These are phyloP conservation scores for Sclerotinia subarctica DNA, from an alignment of 2,329 filamentous ascomycete genomes.

Conservation along the genomic window DNA sequence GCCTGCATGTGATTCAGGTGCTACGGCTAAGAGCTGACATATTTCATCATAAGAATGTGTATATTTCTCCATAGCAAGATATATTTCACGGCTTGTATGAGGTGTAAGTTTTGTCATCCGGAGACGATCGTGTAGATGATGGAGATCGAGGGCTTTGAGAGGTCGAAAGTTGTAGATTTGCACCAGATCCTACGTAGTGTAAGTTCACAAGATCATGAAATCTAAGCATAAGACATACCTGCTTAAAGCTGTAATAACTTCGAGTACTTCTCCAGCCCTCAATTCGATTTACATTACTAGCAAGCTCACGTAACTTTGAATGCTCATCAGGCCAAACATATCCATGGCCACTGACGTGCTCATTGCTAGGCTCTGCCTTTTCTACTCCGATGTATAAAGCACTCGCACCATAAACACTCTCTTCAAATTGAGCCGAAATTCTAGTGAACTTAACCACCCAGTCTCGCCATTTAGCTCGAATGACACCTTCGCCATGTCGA, in stretches of 20 bases:
- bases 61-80: slow-evolving; percentile 71
- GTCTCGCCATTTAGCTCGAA: slow-evolving; percentile 87
- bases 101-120: slow-evolving; percentile 76
- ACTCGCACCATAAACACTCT: slow-evolving; percentile 89
- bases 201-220: slow-evolving; percentile 36
- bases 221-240: slow-evolving; percentile 50
- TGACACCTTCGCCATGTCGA: slow-evolving; percentile 82
- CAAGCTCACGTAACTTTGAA: slow-evolving; percentile 78
- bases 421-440: slow-evolving; percentile 90
- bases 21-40: slow-evolving; percentile 75
- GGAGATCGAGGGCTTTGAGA: slow-evolving; percentile 77
- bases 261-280: slow-evolving; percentile 96
- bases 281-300: slow-evolving; percentile 86
- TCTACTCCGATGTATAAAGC: slow-evolving; percentile 81
- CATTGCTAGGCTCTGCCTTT: slow-evolving; percentile 58
- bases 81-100: slow-evolving; percentile 76
- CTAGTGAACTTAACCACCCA: slow-evolving; percentile 95
- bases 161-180: slow-evolving; percentile 63
- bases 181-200: slow-evolving; percentile 55
- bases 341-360: slow-evolving; percentile 73
- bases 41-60: slow-evolving; percentile 82
- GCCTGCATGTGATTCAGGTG: slow-evolving; percentile 81
- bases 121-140: slow-evolving; percentile 89
- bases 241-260: slow-evolving; percentile 93
- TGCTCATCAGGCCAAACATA: slow-evolving; percentile 91